A percentile compares a stretch with the other conserved stretches of the same genome.
These are phyloP conservation scores for Termitomyces sp. DNA, from an alignment of 768 basidiomycete genomes.

Conservation along the genomic window DNA sequence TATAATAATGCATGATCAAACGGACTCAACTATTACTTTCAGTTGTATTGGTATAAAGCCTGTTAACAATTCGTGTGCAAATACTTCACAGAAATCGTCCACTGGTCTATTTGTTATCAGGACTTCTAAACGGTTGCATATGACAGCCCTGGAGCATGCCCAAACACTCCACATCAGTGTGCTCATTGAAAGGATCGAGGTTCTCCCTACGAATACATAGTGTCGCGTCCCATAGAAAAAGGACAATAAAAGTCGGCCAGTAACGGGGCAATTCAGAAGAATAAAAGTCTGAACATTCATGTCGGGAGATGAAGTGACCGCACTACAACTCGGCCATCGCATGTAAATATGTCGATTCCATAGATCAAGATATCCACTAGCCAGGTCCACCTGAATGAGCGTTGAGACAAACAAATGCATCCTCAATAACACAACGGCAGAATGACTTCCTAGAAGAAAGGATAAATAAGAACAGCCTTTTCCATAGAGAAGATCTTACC, in stretches of 20 bases:
- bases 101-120: too few species aligned
- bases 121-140: too few species aligned
- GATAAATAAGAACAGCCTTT: not conserved
- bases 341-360: slow-evolving; percentile 80
- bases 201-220: slow-evolving; percentile 75
- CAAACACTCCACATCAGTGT: slow-evolving; percentile 71
- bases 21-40: too few species aligned
- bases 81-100: too few species aligned
- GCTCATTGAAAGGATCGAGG: slow-evolving; percentile 75
- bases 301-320: not conserved
- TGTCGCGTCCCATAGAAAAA: slow-evolving; percentile 47
- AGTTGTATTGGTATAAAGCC: too few species aligned
- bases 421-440: slow-evolving; percentile 33
- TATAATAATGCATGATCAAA: too few species aligned
- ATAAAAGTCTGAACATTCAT: slow-evolving; percentile 58
- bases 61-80: too few species aligned
- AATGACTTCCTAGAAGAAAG: slow-evolving; percentile 47
- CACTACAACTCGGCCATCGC: slow-evolving; percentile 45
- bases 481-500: slow-evolving; percentile 24
- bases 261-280: slow-evolving; percentile 15
- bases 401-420: not conserved
- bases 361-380: slow-evolving; percentile 76
- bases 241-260: not conserved
- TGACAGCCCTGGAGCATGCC: slow-evolving; percentile 82
- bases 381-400: slow-evolving; percentile 58